Conservation (phyloP, 2,329 filamentous ascomycete genomes). For the Sporothrix globosa region DNA sequence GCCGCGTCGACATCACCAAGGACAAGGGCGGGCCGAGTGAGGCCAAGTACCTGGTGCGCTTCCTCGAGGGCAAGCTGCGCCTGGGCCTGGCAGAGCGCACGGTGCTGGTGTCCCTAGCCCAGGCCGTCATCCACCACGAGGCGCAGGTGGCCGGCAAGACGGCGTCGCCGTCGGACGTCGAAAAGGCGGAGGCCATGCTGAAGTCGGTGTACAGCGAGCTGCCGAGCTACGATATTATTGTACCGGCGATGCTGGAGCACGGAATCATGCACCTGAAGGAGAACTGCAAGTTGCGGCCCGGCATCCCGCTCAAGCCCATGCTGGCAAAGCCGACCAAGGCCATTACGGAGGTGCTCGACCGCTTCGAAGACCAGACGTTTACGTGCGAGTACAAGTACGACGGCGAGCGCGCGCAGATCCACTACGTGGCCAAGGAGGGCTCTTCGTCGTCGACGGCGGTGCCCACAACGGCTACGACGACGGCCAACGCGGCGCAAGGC, state of each 20-base stretch:
- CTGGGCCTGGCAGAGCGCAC: conserved; percentile 91
- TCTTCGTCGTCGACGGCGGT: conserved; percentile 41
- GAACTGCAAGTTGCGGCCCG: conserved; percentile 87
- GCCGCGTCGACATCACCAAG: conserved; percentile 85
- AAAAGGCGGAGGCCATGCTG: conserved; percentile 79
- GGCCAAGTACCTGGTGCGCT: conserved; percentile 90
- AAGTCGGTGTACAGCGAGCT: conserved; percentile 94
- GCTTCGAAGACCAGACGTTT: conserved; percentile 92
- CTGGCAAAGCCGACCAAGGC: conserved; percentile 97
- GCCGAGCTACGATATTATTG: conserved; percentile 91
- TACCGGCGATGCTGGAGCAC: conserved; percentile 83
- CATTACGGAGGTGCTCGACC: conserved; percentile 94
- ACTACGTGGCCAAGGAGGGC: conserved; percentile 73
- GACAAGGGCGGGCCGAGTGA: conserved; percentile 94
- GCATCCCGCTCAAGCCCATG: conserved; percentile 97
- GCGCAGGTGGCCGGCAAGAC: conserved; percentile 69
- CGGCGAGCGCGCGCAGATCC: conserved; percentile 96
- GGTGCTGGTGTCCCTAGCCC: conserved; percentile 84
- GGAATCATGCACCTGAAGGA: conserved; percentile 82
- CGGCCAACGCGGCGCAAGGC: conserved; percentile 51
- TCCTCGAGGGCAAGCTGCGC: conserved; percentile 90
- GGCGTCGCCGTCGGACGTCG: conserved; percentile 75
- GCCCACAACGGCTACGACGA: neutral
- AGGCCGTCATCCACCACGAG: conserved; percentile 86
- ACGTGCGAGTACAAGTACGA: conserved; percentile 99